phyloP scores from a whole-genome alignment of 1,284 basidiomycete species.

The Stereum hirsutum region DNA sequence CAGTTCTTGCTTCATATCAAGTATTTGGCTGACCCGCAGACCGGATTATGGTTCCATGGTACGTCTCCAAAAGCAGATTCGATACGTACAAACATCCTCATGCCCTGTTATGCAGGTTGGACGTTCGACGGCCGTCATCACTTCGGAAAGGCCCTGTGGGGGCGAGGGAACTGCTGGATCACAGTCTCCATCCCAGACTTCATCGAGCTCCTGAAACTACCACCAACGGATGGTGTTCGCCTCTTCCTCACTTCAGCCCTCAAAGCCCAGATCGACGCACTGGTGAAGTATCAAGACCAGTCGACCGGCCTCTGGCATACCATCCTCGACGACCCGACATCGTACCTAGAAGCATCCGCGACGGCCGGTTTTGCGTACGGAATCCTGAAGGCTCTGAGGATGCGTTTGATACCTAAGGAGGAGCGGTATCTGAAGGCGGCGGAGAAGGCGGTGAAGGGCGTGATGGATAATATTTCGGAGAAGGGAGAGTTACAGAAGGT shows the following conservation, averaged over 20 bases:
- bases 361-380: constrained; percentile 48
- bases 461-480: constrained; percentile 32
- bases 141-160: constrained; percentile 51
- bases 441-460: constrained; percentile 39
- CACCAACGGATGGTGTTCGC: constrained; percentile 33
- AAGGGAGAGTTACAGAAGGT: constrained; percentile 45
- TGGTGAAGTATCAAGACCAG: constrained; percentile 40
- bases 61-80: constrained; percentile 16
- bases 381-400: constrained; percentile 44
- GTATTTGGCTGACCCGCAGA: constrained; percentile 39
- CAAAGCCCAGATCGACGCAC: constrained; percentile 42
- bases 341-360: constrained; percentile 52
- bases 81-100: constrained; percentile 8
- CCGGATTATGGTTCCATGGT: constrained; percentile 48
- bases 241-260: constrained; percentile 38
- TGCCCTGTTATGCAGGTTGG: constrained; percentile 30
- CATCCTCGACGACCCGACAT: constrained; percentile 42
- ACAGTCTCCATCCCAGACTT: constrained; percentile 57
- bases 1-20: constrained; percentile 48
- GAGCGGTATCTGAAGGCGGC: constrained; percentile 33
- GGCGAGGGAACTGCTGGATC: constrained; percentile 59
- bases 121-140: constrained; percentile 42
- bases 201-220: constrained; percentile 39
- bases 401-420: constrained; percentile 34
- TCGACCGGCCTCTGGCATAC: constrained; percentile 54